A percentile compares a stretch with the other conserved stretches of the same genome.
Conservation (phyloP, 495 filamentous ascomycete species). For the Talaromyces stipitatus region DNA sequence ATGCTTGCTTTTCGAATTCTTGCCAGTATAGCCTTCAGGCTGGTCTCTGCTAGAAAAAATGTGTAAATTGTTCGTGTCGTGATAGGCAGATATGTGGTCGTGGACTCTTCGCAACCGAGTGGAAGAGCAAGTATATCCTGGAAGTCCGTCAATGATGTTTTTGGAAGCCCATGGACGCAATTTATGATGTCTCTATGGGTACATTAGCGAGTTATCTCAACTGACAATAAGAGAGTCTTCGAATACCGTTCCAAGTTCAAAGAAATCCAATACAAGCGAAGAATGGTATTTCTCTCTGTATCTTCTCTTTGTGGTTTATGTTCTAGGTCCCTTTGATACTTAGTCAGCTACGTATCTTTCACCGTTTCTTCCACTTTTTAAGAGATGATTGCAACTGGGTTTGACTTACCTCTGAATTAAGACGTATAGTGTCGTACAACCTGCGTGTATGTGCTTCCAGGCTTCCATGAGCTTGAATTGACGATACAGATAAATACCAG, state of each 20-base stretch:
- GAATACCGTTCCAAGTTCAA: background rate
- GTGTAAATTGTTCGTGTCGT: background rate
- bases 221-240: background rate
- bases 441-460: conserved; percentile 1
- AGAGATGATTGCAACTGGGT: background rate
- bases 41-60: background rate
- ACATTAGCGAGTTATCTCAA: background rate
- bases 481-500: background rate
- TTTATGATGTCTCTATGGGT: background rate
- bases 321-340: background rate
- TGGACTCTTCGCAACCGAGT: background rate
- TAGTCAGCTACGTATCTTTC: too few species aligned
- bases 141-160: background rate
- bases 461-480: background rate
- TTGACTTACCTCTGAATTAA: background rate
- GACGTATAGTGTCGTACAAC: background rate
- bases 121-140: background rate
- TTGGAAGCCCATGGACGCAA: background rate
- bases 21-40: background rate
- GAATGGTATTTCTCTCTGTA: background rate
- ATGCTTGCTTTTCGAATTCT: background rate
- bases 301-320: background rate
- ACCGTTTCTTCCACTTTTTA: too few species aligned
- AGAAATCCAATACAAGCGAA: background rate
- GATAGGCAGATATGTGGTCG: background rate